Conservation (phyloP, 1,284 basidiomycete species). For the Malassezia sp. region DNA sequence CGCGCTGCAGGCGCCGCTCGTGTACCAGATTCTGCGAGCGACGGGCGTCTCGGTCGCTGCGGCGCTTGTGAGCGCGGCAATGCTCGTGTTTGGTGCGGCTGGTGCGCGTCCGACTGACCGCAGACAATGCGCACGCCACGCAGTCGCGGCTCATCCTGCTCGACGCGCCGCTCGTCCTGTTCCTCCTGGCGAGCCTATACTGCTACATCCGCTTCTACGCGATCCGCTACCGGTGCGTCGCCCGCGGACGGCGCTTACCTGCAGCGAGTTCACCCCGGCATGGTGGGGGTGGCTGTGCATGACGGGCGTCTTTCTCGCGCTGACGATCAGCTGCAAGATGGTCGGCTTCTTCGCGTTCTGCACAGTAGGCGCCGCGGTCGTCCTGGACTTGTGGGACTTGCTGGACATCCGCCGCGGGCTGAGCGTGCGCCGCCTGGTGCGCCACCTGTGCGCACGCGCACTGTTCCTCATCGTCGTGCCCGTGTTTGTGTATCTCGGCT, state of each 20-base stretch:
- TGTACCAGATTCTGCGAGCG: slow-evolving; percentile 95
- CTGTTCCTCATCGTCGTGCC: slow-evolving; percentile 79
- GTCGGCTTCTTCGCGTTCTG: slow-evolving; percentile 87
- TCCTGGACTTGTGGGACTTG: slow-evolving; percentile 88
- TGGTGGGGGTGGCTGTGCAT: slow-evolving; percentile 94
- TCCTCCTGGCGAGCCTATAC: slow-evolving; percentile 85
- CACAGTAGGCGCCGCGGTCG: slow-evolving; percentile 77
- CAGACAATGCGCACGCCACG: slow-evolving; percentile 94
- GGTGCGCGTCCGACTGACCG: no score
- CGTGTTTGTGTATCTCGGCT: slow-evolving; percentile 77
- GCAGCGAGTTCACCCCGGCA: slow-evolving; percentile 33
- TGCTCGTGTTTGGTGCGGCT: no score
- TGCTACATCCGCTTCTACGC: slow-evolving; percentile 94
- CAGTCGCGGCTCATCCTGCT: slow-evolving; percentile 92
- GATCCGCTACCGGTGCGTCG: slow-evolving; percentile 79
- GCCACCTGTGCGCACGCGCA: slow-evolving; percentile 76
- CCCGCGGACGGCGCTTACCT: no score
- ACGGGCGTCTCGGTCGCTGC: slow-evolving; percentile 83
- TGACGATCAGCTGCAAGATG: slow-evolving; percentile 95
- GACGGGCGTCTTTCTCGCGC: slow-evolving; percentile 84
- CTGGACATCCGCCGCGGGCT: slow-evolving; percentile 74
- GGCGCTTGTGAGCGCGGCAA: slow-evolving; percentile 74
- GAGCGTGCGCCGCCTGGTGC: slow-evolving; percentile 62
- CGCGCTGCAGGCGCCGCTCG: slow-evolving; percentile 73
- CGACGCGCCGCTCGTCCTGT: slow-evolving; percentile 87